Base-by-base conservation (phyloP, 1,284 basidiomycete genomes). In the Ustilago crameri region DNA sequence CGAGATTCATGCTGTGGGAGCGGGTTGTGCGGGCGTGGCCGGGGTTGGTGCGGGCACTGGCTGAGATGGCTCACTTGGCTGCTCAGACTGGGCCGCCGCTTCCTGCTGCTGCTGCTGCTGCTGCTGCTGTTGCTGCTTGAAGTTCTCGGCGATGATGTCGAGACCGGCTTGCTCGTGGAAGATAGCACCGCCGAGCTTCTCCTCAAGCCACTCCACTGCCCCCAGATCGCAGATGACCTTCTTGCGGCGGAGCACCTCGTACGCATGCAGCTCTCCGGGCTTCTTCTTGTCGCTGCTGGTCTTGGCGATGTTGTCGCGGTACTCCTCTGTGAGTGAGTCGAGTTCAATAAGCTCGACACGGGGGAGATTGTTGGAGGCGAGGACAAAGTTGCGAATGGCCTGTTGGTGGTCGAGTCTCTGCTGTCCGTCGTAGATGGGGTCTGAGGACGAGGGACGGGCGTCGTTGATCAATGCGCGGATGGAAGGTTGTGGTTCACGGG, bases 191-290 rank as follows among this genome's bases (percentile, higher is more conserved):
- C 81, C 80, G 1, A 83, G 68, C 65, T 80, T 81, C 51, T 80
- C 81, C 59, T 83, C 81, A 24, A 83, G 74, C 81, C 81, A 82
- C 58, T 83, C 81, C 9, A 83, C 62, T 4, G 81, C 81, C n/a
- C 81, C 81, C n/a, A 83, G 51, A 51, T 83, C 81, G 57, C 75
- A 64, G 17, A 83, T 67, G 22, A 82, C 54, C 61, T 75, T 73
- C 44, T 63, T 51, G 22, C 74, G 50, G 30, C 67, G 64, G n/a
- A 83, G 69, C n/a, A 83, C 74, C 60, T 81, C 72, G 62, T 83
- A 83, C 12, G 80, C 81, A 46, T 79, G 80, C 37, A 83, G 58
- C 60, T 83, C 81, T n/a, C 78, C 81, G 5, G 81, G 80, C 48
- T 69, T 74, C 70, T 83, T 82, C 60, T 75, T 70, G n/a, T 79